Evolutionary conservation across 441 rosid genomes (phyloP).

Genomic region (Adansonia madagascariensis): DNA sequence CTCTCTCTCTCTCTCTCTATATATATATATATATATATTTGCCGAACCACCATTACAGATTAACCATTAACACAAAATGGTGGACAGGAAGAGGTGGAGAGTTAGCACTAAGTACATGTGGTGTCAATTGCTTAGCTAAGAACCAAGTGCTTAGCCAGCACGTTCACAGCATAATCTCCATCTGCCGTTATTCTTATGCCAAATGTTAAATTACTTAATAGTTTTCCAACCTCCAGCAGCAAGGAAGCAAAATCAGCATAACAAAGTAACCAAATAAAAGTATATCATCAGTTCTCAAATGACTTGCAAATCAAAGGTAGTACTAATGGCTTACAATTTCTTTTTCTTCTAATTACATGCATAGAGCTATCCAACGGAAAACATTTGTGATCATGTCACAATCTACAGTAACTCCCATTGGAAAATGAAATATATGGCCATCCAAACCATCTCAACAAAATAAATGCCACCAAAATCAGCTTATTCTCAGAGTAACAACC

Average conservation of each 20-base stretch:
- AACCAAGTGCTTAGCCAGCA: not conserved
- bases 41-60: not conserved
- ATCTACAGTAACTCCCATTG: not conserved
- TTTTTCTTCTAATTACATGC: conserved; percentile 1
- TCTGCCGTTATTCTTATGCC: not conserved
- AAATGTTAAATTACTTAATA: conserved; percentile 11
- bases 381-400: conserved; percentile 1
- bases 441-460: conserved; percentile 13
- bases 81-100: not conserved
- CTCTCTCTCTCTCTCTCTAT: too few relatives aligned
- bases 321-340: too few relatives aligned
- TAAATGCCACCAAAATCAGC: conserved; percentile 1
- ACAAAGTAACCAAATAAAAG: conserved; percentile 5
- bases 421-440: not conserved
- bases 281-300: not conserved
- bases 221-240: not conserved
- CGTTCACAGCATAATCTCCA: not conserved
- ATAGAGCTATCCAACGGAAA: not conserved
- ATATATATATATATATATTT: not conserved
- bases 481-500: not conserved
- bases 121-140: not conserved
- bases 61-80: not conserved
- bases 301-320: not conserved
- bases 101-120: not conserved
- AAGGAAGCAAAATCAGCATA: not conserved